Evolutionary conservation across 2,329 filamentous ascomycete species (phyloP), one percentile per base, ranked within the genome.

Genomic region (Daldinia sp.): DNA sequence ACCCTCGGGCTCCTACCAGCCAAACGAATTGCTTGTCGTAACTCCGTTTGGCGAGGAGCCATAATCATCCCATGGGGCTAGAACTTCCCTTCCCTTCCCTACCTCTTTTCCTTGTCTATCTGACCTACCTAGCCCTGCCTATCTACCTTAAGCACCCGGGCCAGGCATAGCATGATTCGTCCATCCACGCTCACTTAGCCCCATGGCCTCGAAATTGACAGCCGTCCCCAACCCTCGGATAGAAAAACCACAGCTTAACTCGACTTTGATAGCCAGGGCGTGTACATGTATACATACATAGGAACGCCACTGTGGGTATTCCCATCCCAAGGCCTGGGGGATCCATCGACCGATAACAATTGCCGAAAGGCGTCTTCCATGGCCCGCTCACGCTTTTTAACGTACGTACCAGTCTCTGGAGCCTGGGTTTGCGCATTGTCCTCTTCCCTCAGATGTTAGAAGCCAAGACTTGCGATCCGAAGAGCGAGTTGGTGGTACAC

Each of bases 1-100:
- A n/a, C 39, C 30, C 15, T 25, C 32, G 30, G 34, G 30, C 27
- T 29, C 39, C 51, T 15, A 59, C 45, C 41, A 45, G 61, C n/a
- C n/a, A n/a, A 63, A 37, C 32, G 55, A 29, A 21, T 59, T 50
- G 39, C 3, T n/a, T 15, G 7, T 27, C 39, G 21, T 27, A 45
- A 13, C 21, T 27, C 21, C 13, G 21, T 45, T 23, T n/a, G n/a
- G 11, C 39, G 10, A 43, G 39, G 39, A 21, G 55, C 48, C 32
- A 23, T 45, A 27, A 55, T 52, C 45, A 30, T 19, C 43, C 43
- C 43, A 58, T 45, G 48, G 55, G 54, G 55, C 55, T 55, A 59
- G 34, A 45, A 29, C 15, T 19, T 17, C 8, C 45, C 11, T 47
- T 39, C 19, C 47, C 10, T 50, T 37, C 17, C 27, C 25, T 35